Base-by-base conservation (phyloP, 768 basidiomycete genomes). In the Chlorophyllum brunneum region DNA sequence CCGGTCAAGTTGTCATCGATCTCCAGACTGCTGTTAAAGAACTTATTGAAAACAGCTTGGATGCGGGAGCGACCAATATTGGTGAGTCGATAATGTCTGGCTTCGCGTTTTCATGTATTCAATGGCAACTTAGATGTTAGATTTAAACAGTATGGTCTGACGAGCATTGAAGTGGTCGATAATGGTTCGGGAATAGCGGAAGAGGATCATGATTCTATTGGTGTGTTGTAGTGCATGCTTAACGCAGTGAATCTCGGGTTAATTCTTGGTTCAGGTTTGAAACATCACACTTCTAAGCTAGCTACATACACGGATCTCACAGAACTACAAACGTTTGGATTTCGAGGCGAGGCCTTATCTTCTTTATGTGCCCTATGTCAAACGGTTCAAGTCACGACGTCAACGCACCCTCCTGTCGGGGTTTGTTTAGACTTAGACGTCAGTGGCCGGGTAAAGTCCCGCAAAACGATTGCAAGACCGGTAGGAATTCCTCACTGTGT, bases 21-120 rank as follows among this genome's bases (percentile, higher is more conserved):
- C 79, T 98, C 0, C 92, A 94, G 64, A 90, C 88, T 0, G 92
- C 93, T 1, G 85, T 98, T 54, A 99, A 98, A 65, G 97, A 99
- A 66, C 81, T 98, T 7, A 81, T 99, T 2, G 97, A 99, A 69
- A 99, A 99, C 65, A 90, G 92, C 53, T 71, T 98, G 24, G 97
- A 99, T 65, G 94, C 97, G 1, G 88, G 88, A 0, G 91, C 94
- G 0, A 93, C 88, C 0, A 83, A 70, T 58, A 81, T 99, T 36
- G 95, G 95, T 90, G 39, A 26, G 84, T 9, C 23, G 16, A 13
- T 10, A 11, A n/a, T 4, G 10, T 30, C 4, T 5, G 3, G 44
- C 3, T n/a, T 11, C 30, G 18, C 11, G 11, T 16, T 2, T 15
- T 20, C 23, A 5, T 20, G 6, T 20, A 15, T 34, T 30, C n/a